phyloP scores from a whole-genome alignment of 768 basidiomycete genomes.

The Clavaria fumosa region DNA sequence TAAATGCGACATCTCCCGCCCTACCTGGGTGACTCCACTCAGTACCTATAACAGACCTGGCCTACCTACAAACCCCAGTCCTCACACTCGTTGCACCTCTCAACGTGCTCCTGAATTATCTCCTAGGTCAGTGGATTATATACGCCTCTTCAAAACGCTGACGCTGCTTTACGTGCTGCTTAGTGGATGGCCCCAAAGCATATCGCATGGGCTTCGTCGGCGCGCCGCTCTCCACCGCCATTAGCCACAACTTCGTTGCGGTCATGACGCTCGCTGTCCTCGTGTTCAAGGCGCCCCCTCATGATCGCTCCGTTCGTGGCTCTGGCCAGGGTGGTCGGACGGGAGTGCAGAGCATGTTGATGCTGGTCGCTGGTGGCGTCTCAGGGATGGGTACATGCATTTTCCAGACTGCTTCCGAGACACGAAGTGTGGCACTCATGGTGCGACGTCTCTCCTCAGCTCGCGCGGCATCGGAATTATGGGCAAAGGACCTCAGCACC shows the following conservation, averaged over 20 bases:
- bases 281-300: not conserved
- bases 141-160: too few relatives aligned
- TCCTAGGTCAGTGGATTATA: slow-evolving; percentile 3
- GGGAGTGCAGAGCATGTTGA: too few relatives aligned
- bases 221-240: slow-evolving; percentile 6
- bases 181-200: slow-evolving; percentile 6
- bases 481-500: slow-evolving; percentile 7
- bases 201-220: slow-evolving; percentile 6
- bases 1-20: not conserved
- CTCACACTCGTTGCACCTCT: slow-evolving; percentile 4
- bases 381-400: not conserved
- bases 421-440: too few relatives aligned
- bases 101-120: slow-evolving; percentile 5
- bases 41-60: not conserved
- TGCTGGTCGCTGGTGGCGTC: too few relatives aligned
- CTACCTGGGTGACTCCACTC: too few relatives aligned
- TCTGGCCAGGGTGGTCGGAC: too few relatives aligned
- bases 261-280: slow-evolving; percentile 1
- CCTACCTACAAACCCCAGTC: slow-evolving; percentile 4
- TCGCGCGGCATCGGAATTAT: slow-evolving; percentile 5
- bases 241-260: slow-evolving; percentile 4
- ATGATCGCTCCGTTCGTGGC: too few relatives aligned
- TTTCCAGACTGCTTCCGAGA: not conserved
- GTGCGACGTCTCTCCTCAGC: too few relatives aligned
- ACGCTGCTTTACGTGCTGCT: too few relatives aligned